Percentiles rank a stretch among this genome's conserved stretches.
phyloP scores from a whole-genome alignment of 768 basidiomycete species.

The Pleurotus pulmonarius region DNA sequence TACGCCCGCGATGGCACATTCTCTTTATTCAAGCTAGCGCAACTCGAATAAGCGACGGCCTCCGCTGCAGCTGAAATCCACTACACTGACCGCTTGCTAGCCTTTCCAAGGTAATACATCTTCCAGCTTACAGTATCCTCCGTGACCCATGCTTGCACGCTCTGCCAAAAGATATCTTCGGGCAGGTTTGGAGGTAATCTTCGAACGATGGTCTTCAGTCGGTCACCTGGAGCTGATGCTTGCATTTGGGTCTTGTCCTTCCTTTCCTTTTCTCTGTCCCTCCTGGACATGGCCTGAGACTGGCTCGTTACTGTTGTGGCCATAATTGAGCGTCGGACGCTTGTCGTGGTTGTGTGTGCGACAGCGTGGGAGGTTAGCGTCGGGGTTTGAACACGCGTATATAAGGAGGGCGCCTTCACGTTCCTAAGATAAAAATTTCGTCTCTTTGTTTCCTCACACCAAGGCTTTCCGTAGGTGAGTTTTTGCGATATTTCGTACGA shows the following conservation, averaged over 20 bases:
- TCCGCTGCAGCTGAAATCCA: not conserved
- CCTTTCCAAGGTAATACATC: conserved; percentile 62
- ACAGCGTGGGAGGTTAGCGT: not conserved
- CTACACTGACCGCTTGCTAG: conserved; percentile 57
- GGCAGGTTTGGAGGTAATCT: conserved; percentile 90
- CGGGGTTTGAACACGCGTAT: not conserved
- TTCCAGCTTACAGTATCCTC: conserved; percentile 72
- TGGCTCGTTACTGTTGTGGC: conserved; percentile 18
- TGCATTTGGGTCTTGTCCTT: conserved; percentile 28
- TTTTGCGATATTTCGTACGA: not conserved
- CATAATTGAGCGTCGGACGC: not conserved
- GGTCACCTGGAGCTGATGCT: conserved; percentile 36
- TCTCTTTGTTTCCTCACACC: not conserved
- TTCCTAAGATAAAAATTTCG: not conserved
- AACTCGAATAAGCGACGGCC: conserved; percentile 8
- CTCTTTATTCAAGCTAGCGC: conserved; percentile 72
- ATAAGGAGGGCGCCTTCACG: too few species aligned
- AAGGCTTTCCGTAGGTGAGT: not conserved
- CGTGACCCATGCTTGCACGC: conserved; percentile 79
- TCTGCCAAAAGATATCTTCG: conserved; percentile 91
- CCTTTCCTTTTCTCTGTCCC: conserved; percentile 32
- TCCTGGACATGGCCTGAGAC: conserved; percentile 28
- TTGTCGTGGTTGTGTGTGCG: not conserved
- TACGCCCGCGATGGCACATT: conserved; percentile 87
- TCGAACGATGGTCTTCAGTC: conserved; percentile 85